Evolutionary conservation across 306 rosid genomes (phyloP), one percentile per base, ranked within the genome.

Genomic region (Sesbania bispinosa): DNA sequence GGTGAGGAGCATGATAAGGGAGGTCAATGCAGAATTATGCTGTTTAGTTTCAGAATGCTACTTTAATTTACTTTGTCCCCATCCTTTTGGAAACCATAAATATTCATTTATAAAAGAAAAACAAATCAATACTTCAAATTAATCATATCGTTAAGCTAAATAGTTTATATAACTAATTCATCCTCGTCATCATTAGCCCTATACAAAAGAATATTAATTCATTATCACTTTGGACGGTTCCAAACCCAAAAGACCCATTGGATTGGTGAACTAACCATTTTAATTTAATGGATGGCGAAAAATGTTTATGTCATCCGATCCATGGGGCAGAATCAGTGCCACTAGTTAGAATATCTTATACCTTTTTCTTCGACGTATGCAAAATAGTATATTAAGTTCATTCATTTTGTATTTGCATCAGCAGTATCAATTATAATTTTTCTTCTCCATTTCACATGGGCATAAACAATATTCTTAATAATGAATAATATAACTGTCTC

Each of bases 41-140:
- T 61, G 67, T 64, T 75, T 77, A 23, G n/a, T 26, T n/a, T n/a
- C 29, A 26, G 54, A 48, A 62, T n/a, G 60, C 73, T 4, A 26
- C 68, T 83, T n/a, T n/a, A n/a, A n/a, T n/a, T n/a, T n/a, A 64
- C 69, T 67, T 57, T 76, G 85, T 79, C 84, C 72, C 84, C 80
- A 57, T 80, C 75, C 68, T 74, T 75, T 80, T 68, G 75, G 78
- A 62, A 81, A 67, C 79, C 61, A 64, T 10, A 75, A 48, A 4
- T 36, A 38, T 19, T 69, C 2, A 11, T 52, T 32, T n/a, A n/a
- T n/a, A n/a, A n/a, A n/a, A 46, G 47, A 39, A 10, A n/a, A 9
- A n/a, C 10, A 1, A 16, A 59, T 47, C 23, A 39, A 18, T 41
- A 27, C 7, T 46, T 51, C 20, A 50, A 41, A 66, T 51, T 50